These are phyloP conservation scores for Eucalyptus tenuipes DNA, from an alignment of 345 rosid species.

Conservation along the genomic window DNA sequence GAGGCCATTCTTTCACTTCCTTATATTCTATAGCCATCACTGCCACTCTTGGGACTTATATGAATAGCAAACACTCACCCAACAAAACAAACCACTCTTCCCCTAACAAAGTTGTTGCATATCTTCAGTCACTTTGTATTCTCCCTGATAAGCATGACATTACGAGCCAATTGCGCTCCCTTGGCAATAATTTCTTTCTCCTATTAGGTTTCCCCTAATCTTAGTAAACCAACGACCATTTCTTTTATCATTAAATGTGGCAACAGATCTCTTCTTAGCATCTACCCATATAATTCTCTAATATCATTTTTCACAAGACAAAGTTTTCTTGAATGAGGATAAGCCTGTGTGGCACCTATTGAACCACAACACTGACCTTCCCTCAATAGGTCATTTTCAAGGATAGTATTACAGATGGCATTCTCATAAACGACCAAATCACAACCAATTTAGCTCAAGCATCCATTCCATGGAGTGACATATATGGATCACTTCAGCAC, in stretches of 20 bases:
- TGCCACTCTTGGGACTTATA: background rate
- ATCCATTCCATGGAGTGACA: too few relatives aligned
- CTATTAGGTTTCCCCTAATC: background rate
- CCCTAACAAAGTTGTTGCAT: background rate
- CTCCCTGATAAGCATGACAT: background rate
- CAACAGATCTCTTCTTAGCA: background rate
- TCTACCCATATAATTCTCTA: too few relatives aligned
- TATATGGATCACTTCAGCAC: background rate
- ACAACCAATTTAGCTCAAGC: background rate
- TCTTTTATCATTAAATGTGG: background rate
- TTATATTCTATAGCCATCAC: accelerated
- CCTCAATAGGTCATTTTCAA: background rate
- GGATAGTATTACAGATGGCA: too few relatives aligned
- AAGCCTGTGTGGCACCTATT: background rate
- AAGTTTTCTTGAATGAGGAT: too few relatives aligned
- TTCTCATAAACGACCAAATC: background rate
- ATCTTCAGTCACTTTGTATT: background rate
- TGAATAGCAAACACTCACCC: background rate
- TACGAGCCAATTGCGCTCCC: background rate
- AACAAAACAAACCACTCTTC: background rate
- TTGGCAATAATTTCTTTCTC: too few relatives aligned
- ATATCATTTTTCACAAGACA: background rate
- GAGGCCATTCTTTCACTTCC: background rate
- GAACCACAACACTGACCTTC: background rate
- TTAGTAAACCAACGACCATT: background rate